Percentiles rank a stretch among this genome's conserved stretches.
Conservation (phyloP, 2,329 filamentous ascomycete species). For the Exophiala sideris region DNA sequence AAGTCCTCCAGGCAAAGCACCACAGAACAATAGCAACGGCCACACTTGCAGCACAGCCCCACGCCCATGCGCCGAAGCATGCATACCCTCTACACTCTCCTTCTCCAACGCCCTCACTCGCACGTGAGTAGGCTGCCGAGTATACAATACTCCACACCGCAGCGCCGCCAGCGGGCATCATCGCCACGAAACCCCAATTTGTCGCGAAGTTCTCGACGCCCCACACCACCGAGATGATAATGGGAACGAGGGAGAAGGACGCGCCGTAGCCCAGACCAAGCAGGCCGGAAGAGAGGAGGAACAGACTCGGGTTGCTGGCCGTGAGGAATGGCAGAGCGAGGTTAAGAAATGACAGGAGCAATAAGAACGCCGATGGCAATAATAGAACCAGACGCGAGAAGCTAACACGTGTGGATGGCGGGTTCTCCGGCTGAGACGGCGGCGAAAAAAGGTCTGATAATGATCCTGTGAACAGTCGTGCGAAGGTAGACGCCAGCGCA, state of each 20-base stretch:
- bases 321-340: conserved; percentile 75
- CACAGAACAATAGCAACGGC: conserved; percentile 73
- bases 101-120: conserved; percentile 32
- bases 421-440: conserved; percentile 36
- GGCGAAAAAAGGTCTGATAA: conserved; percentile 83
- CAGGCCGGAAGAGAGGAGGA: conserved; percentile 79
- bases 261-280: conserved; percentile 92
- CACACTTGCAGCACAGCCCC: conserved; percentile 66
- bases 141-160: conserved; percentile 92
- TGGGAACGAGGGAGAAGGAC: conserved; percentile 82
- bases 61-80: conserved; percentile 90
- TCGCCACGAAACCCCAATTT: conserved; percentile 94
- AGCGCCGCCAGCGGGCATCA: conserved; percentile 82
- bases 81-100: conserved; percentile 73
- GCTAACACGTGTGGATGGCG: conserved; percentile 30
- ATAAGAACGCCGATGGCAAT: conserved; percentile 67
- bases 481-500: conserved; percentile 83
- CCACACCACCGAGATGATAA: conserved; percentile 96
- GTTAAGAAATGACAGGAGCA: conserved; percentile 72
- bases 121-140: conserved; percentile 48
- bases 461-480: conserved; percentile 83
- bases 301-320: conserved; percentile 71
- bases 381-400: conserved; percentile 80
- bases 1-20: conserved; percentile 80
- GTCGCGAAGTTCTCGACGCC: conserved; percentile 98